phyloP scores from a whole-genome alignment of 2,329 filamentous ascomycete species.

The Pestalotiopsis sp. region DNA sequence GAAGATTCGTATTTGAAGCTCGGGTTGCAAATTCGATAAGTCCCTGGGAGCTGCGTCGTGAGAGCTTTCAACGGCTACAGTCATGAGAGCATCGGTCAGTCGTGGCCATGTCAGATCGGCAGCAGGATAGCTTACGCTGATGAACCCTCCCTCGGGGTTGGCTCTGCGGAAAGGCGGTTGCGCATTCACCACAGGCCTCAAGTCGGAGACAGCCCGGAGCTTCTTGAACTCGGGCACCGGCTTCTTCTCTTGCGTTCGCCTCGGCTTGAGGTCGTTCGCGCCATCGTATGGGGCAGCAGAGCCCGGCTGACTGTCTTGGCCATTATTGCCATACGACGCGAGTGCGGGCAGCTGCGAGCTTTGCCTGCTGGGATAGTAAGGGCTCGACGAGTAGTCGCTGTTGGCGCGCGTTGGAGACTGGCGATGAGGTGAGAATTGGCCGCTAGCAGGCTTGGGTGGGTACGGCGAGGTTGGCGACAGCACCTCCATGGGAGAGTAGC shows the following conservation, averaged over 20 bases:
- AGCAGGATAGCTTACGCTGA: conserved; percentile 71
- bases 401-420: conserved; percentile 76
- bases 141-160: conserved; percentile 96
- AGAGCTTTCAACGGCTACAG: conserved; percentile 87
- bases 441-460: conserved; percentile 59
- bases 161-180: conserved; percentile 92
- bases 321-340: conserved; percentile 66
- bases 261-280: conserved; percentile 61
- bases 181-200: conserved; percentile 80
- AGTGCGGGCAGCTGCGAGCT: conserved; percentile 75
- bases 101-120: conserved; percentile 8
- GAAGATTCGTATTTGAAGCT: conserved; percentile 99
- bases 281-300: conserved; percentile 73
- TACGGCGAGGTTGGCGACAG: conserved; percentile 82
- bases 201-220: conserved; percentile 70
- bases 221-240: conserved; percentile 88
- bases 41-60: conserved; percentile 88
- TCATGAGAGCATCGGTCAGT: not conserved
- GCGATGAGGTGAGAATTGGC: conserved; percentile 53
- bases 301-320: conserved; percentile 73
- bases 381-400: conserved; percentile 60
- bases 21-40: conserved; percentile 97
- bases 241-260: conserved; percentile 59
- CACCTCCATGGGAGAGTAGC: conserved; percentile 95
- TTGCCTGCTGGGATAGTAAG: conserved; percentile 58